Base-by-base conservation (phyloP, 2,329 filamentous ascomycete genomes). In the Aplosporella prunicola region DNA sequence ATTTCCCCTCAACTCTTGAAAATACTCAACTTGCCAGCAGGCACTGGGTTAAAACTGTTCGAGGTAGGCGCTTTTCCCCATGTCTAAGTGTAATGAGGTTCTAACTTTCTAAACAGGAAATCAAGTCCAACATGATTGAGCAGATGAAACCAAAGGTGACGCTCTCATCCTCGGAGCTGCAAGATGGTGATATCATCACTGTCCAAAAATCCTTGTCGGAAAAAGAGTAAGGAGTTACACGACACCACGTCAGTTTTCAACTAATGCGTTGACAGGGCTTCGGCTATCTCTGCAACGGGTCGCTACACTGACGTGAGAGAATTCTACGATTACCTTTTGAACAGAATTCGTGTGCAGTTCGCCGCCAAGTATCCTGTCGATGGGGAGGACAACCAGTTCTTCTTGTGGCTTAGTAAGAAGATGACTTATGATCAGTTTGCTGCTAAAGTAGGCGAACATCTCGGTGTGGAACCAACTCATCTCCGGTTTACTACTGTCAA, bases 121-220 rank as follows among this genome's bases (percentile, higher is more conserved):
- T 98, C 63, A 98, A 96, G 63, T 87, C 88, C 35, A 84, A 78
- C 43, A 96, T 96, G 88, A 94, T 98, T 47, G 93, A 98, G 55
- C 72, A 76, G 5, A 81, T 98, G 68, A 96, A 95, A 62, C 74
- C 80, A 0, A 96, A 94, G 64, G 78, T 86, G 53, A 86, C 87
- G 0, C 71, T 98, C 42, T 83, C 87, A 47, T 79, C 84, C 42
- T 91, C 91, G 2, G 93, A 98, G 58, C 82, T 98, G 16, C 89
- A 96, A 56, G 89, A 98, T 51, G 91, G 91, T 32, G 91, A 98
- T 54, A 93, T 98, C 48, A 78, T 98, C 40, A 94, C 88, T 55
- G 95, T 96, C 63, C 91, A 98, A 57, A 75, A 76, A 42, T 66
- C 72, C 17, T 62, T 74, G 23, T 60, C 58, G 17, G 69, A 72